Conservation (phyloP, 1,284 basidiomycete species). For the Mycena sp. region DNA sequence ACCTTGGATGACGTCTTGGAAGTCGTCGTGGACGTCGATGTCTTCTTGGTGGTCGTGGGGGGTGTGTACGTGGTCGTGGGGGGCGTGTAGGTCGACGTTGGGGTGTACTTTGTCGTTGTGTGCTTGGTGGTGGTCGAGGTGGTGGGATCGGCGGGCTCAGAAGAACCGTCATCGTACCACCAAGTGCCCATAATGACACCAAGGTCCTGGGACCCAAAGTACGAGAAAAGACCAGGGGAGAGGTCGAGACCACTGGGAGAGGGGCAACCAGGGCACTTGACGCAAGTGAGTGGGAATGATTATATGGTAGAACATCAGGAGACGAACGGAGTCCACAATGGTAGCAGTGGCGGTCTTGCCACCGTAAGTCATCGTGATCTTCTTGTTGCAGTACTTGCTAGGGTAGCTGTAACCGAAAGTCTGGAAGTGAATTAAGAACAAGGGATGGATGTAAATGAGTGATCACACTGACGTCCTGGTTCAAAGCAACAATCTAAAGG, state of each 20-base stretch:
- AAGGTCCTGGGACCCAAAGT: constrained; percentile 19
- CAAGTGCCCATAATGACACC: constrained; percentile 26
- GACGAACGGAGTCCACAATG: constrained; percentile 38
- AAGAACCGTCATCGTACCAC: constrained; percentile 14
- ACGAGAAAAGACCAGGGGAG: constrained; percentile 28
- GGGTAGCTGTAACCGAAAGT: constrained; percentile 67
- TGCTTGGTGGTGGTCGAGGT: constrained; percentile 24
- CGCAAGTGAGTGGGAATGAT: not conserved
- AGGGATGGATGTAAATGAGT: not conserved
- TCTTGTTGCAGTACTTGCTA: constrained; percentile 69
- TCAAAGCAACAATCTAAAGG: constrained; percentile 56
- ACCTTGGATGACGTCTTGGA: constrained; percentile 16
- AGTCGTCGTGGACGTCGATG: constrained; percentile 26
- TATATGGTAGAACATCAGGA: not conserved
- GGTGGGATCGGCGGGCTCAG: not conserved
- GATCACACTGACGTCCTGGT: constrained; percentile 40
- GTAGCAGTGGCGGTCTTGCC: constrained; percentile 62
- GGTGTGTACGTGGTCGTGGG: constrained; percentile 28
- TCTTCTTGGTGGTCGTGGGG: constrained; percentile 28
- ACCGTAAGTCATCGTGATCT: constrained; percentile 70
- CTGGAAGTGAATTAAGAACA: constrained; percentile 35
- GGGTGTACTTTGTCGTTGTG: constrained; percentile 28
- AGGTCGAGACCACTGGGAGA: constrained; percentile 22
- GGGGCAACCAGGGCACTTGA: constrained; percentile 24
- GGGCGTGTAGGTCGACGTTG: constrained; percentile 26